phyloP scores from a whole-genome alignment of 2,329 filamentous ascomycete genomes.

The Aspergillus melleus region DNA sequence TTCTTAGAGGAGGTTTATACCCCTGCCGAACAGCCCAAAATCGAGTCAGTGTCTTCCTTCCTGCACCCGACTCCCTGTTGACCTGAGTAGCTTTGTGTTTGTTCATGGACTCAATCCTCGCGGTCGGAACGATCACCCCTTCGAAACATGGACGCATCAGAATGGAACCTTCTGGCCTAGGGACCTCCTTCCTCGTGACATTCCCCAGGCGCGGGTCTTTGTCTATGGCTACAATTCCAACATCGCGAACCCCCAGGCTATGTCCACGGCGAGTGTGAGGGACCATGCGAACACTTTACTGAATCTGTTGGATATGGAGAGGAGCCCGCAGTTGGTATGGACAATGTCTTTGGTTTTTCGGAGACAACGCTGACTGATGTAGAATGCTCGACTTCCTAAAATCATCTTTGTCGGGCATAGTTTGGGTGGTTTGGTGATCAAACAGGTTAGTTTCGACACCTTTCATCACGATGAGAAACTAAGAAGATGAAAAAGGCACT shows the following conservation, averaged over 20 bases:
- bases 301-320: conserved; percentile 34
- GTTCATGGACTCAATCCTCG: conserved; percentile 34
- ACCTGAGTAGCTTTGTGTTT: conserved; percentile 27
- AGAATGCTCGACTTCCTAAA: conserved; percentile 26
- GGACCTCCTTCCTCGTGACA: conserved; percentile 27
- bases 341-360: fast-evolving
- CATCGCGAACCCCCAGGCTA: conserved; percentile 30
- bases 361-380: background rate
- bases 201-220: conserved; percentile 31
- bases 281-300: conserved; percentile 37
- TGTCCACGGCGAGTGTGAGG: conserved; percentile 36
- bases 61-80: background rate
- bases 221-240: conserved; percentile 36
- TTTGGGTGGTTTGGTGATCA: conserved; percentile 33
- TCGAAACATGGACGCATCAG: conserved; percentile 34
- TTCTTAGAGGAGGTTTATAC: conserved; percentile 32
- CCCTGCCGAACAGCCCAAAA: conserved; percentile 23
- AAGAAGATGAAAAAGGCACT: conserved; percentile 23
- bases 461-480: background rate
- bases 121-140: conserved; percentile 32
- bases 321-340: conserved; percentile 26
- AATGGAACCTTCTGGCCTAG: conserved; percentile 28
- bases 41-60: conserved; percentile 23
- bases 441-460: conserved; percentile 23
- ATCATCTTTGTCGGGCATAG: conserved; percentile 35